Conservation (phyloP, 768 basidiomycete species). For the Tricholoma sp. region DNA sequence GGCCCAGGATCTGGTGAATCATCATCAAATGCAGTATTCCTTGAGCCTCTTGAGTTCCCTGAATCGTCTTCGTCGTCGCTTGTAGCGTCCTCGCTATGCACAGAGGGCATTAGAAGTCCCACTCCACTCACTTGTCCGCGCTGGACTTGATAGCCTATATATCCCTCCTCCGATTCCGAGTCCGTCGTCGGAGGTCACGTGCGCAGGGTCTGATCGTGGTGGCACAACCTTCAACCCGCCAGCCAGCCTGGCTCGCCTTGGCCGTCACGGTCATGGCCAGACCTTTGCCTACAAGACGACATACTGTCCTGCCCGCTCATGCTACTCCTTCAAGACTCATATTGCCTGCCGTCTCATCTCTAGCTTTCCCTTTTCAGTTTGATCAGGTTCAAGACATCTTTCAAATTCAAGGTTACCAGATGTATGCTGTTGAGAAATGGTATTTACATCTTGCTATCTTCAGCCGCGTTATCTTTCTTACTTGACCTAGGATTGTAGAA, state of each 20-base stretch:
- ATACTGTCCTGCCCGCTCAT: slow-evolving; percentile 4
- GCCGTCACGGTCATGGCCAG: background rate
- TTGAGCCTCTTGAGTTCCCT: background rate
- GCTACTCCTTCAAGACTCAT: slow-evolving; percentile 18
- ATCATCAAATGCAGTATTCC: background rate
- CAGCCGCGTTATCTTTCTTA: background rate
- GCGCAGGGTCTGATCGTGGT: too few relatives aligned
- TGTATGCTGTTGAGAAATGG: slow-evolving; percentile 89
- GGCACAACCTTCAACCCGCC: too few relatives aligned
- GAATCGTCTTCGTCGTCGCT: background rate
- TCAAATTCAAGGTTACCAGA: slow-evolving; percentile 61
- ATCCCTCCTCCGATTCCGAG: too few relatives aligned
- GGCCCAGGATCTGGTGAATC: slow-evolving; percentile 7
- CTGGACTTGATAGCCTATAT: too few relatives aligned
- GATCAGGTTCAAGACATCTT: slow-evolving; percentile 44
- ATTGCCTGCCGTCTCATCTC: slow-evolving; percentile 15
- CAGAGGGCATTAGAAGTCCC: too few relatives aligned
- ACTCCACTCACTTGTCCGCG: too few relatives aligned
- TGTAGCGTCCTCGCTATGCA: background rate
- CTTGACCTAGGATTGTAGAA: slow-evolving; percentile 58
- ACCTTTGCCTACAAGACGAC: slow-evolving; percentile 1
- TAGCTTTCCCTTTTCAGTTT: slow-evolving; percentile 35
- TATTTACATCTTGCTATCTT: slow-evolving; percentile 19
- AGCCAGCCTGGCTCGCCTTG: too few relatives aligned
- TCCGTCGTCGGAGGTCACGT: too few relatives aligned